phyloP scores from a whole-genome alignment of 2,329 filamentous ascomycete species.

The Rhytidhysteron rufulum region DNA sequence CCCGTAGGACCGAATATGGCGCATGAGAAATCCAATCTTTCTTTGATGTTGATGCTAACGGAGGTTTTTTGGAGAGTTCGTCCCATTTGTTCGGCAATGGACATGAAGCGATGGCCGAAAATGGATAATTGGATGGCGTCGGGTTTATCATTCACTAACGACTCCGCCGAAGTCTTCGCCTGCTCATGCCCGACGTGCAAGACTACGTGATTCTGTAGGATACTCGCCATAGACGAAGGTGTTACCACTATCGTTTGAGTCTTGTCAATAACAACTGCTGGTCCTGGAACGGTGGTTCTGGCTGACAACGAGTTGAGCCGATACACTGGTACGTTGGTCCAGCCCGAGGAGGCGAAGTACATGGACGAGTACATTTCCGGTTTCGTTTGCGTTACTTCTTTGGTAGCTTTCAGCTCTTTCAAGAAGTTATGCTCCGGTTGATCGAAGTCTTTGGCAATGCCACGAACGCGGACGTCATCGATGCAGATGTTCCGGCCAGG shows the following conservation, averaged over 20 bases:
- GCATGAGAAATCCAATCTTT: slow-evolving; percentile 23
- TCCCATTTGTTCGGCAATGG: slow-evolving; percentile 23
- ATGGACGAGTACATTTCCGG: slow-evolving; percentile 6
- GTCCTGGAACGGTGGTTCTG: slow-evolving; percentile 20
- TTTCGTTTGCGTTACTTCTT: slow-evolving; percentile 6
- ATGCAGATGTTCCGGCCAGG: slow-evolving; percentile 38
- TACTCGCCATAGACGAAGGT: slow-evolving; percentile 33
- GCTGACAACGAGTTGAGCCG: slow-evolving; percentile 15
- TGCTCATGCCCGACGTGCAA: slow-evolving; percentile 28
- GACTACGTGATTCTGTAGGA: slow-evolving; percentile 37
- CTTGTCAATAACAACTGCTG: slow-evolving; percentile 35
- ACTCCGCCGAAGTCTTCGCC: neutral
- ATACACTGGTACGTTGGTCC: slow-evolving; percentile 17
- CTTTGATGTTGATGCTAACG: slow-evolving; percentile 22
- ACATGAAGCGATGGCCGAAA: slow-evolving; percentile 22
- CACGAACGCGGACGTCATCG: slow-evolving; percentile 43
- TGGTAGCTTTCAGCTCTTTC: slow-evolving; percentile 14
- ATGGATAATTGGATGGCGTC: slow-evolving; percentile 13
- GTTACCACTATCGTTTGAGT: slow-evolving; percentile 46
- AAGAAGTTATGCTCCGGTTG: slow-evolving; percentile 10
- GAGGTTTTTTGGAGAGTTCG: slow-evolving; percentile 18
- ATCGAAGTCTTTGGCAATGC: slow-evolving; percentile 14
- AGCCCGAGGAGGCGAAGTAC: slow-evolving; percentile 22
- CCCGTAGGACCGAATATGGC: slow-evolving; percentile 20
- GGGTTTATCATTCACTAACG: neutral